Base-by-base conservation (phyloP, 768 basidiomycete genomes). In the Coprinopsis strossmayeri region DNA sequence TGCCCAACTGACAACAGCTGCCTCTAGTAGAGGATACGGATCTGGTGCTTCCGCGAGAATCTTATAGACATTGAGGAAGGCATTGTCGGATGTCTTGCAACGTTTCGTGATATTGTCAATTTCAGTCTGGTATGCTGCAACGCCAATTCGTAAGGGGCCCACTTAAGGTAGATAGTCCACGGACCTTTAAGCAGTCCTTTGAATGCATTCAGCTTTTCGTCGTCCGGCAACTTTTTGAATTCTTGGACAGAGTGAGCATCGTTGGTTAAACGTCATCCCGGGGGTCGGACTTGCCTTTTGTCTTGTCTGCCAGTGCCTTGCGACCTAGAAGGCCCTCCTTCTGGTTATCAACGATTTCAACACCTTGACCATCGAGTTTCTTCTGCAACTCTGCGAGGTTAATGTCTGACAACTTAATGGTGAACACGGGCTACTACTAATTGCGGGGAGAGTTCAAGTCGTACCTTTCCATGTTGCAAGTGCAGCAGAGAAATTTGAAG, bases 271-370 rank as follows among this genome's bases (percentile, higher is more conserved):
- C 9, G 34, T 26, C 13, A 7, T 13, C 11, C 11, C 18, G 35
- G 17, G n/a, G 34, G 28, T 26, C 2, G 12, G 27, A 57, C 64
- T n/a, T n/a, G 89, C 95, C 95, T 73, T 95, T 90, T 0, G 96
- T 99, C 64, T 88, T 86, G 69, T 98, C 96, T 1, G 95, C 91
- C 18, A 99, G 74, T 46, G 84, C 87, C 66, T 97, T 99, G 35
- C 96, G 78, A 9, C 93, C 93, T 2, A 99, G 75, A 38, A 97
- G 76, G 55, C 88, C 91, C 71, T 98, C 95, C 71, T 97, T 99
- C 74, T 97, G 94, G 68, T 94, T 94, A 74, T 98, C 93, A 18
- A 99, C 94, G 12, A 99, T 76, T 66, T 98, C 94, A 27, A 97
- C 76, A 3, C 93, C 94, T 53, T 97, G 95, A 4, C 77, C 72